Evolutionary conservation across 2,329 filamentous ascomycete genomes (phyloP).

Genomic region (Pestalotiopsis sp.): DNA sequence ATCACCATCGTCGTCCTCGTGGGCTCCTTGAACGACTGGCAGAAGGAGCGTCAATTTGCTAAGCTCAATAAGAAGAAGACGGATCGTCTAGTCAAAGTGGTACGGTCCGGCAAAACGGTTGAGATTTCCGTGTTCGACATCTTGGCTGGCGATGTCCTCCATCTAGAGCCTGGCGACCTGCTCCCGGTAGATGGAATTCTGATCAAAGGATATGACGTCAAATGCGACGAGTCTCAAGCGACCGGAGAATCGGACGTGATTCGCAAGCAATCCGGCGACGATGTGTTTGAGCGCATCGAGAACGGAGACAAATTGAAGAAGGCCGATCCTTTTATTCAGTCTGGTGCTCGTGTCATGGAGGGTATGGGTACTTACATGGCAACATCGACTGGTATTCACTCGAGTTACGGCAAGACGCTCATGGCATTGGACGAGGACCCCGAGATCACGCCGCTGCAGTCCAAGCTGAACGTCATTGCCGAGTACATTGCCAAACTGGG

Average conservation of each 20-base stretch:
- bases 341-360: slow-evolving; percentile 77
- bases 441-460: slow-evolving; percentile 76
- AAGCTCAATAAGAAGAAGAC: slow-evolving; percentile 80
- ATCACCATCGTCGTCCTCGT: slow-evolving; percentile 78
- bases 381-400: slow-evolving; percentile 74
- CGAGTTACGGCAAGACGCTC: slow-evolving; percentile 75
- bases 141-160: slow-evolving; percentile 70
- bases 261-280: slow-evolving; percentile 67
- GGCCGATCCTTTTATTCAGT: slow-evolving; percentile 84
- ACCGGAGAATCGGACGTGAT: slow-evolving; percentile 81
- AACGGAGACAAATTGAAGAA: slow-evolving; percentile 68
- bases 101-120: slow-evolving; percentile 70
- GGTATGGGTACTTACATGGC: slow-evolving; percentile 76
- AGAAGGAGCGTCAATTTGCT: slow-evolving; percentile 80
- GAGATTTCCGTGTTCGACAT: slow-evolving; percentile 73
- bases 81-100: slow-evolving; percentile 71
- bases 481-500: slow-evolving; percentile 79
- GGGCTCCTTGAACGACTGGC: slow-evolving; percentile 77
- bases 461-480: slow-evolving; percentile 74
- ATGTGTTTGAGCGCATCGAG: slow-evolving; percentile 71
- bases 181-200: slow-evolving; percentile 75
- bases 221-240: slow-evolving; percentile 77
- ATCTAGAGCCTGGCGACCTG: slow-evolving; percentile 75
- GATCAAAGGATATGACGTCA: slow-evolving; percentile 73
- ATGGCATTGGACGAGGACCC: slow-evolving; percentile 74